These are phyloP conservation scores for Fabrea salina DNA, from an alignment of 169 alveolate species.

Conservation along the genomic window DNA sequence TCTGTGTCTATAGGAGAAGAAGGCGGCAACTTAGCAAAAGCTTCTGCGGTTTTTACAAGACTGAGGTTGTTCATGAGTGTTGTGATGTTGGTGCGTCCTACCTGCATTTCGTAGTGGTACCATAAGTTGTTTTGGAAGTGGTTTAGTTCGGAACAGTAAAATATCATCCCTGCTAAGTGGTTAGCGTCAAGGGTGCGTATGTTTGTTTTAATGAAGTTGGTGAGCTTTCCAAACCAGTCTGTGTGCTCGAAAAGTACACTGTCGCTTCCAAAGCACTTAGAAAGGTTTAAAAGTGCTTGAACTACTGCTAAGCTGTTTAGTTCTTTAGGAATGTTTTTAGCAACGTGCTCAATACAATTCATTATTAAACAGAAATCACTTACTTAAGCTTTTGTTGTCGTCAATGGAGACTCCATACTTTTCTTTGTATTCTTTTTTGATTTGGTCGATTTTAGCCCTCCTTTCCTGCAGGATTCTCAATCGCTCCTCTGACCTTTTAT, in stretches of 20 bases:
- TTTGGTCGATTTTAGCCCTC: too few species aligned
- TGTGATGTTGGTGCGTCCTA: not conserved
- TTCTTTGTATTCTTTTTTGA: too few species aligned
- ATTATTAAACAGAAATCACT: too few species aligned
- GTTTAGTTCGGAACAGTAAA: not conserved
- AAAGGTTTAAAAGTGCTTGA: not conserved
- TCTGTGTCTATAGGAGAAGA: not conserved
- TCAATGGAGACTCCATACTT: too few species aligned
- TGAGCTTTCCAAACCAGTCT: not conserved
- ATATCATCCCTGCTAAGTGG: slow-evolving; percentile 1
- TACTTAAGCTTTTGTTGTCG: too few species aligned
- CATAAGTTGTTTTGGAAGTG: not conserved
- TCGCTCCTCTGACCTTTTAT: too few species aligned
- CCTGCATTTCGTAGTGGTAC: slow-evolving; percentile 7
- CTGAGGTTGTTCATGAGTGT: not conserved
- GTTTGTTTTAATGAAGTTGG: not conserved
- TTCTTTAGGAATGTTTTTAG: too few species aligned
- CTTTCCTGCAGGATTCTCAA: too few species aligned
- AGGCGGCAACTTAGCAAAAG: not conserved
- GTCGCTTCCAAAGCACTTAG: not conserved
- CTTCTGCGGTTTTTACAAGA: not conserved
- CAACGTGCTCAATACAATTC: too few species aligned
- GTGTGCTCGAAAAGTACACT: not conserved
- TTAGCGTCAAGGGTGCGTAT: not conserved
- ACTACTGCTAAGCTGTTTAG: not conserved